Evolutionary conservation across 2,329 filamentous ascomycete species (phyloP), one percentile per base, ranked within the genome.

Genomic region (Pezicula rhizophila): DNA sequence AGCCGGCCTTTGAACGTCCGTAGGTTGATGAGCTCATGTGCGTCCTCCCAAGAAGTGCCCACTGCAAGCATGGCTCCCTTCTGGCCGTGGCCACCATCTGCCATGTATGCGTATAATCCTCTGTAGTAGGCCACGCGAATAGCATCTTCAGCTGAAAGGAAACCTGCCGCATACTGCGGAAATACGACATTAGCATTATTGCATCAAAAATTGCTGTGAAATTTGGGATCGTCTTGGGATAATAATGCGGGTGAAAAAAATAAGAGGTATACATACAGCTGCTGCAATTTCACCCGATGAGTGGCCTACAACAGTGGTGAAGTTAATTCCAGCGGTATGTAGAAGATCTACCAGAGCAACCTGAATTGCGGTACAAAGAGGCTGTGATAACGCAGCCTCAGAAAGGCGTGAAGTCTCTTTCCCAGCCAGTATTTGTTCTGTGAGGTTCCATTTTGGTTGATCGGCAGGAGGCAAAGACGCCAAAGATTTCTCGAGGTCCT

Each of bases 291-390:
- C 52, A 18, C 52, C 52, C 15, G 49, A 52, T 1, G 70, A 74
- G 53, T 75, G 73, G 1, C 73, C 70, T 2, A 67, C 60, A 0
- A 73, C 70, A 2, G 60, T 63, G 0, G 52, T 43, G 0, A 71
- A 68, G 5, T 49, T 53, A 15, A 76, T 57, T 1, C 64, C 66
- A 62, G 67, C 73, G 1, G 67, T 66, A 17, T 65, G 26, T 1
- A 78, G 61, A 5, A 77, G 60, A n/a, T 70, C 61, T 0, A 70
- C 66, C 3, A 76, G 56, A 0, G 66, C n/a, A 23, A 78, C 60
- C 54, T 78, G 75, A 2, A 78, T 52, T 0, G 73, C 70, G 0
- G 71, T 18, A 18, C 18, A 18, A 18, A 18, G 18, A 18, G 18
- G 18, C 18, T 18, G 18, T 18, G 18, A 14, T 40, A 40, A 10